These are phyloP conservation scores for Diplodia seriata DNA, from an alignment of 2,329 filamentous ascomycete species.

Conservation along the genomic window DNA sequence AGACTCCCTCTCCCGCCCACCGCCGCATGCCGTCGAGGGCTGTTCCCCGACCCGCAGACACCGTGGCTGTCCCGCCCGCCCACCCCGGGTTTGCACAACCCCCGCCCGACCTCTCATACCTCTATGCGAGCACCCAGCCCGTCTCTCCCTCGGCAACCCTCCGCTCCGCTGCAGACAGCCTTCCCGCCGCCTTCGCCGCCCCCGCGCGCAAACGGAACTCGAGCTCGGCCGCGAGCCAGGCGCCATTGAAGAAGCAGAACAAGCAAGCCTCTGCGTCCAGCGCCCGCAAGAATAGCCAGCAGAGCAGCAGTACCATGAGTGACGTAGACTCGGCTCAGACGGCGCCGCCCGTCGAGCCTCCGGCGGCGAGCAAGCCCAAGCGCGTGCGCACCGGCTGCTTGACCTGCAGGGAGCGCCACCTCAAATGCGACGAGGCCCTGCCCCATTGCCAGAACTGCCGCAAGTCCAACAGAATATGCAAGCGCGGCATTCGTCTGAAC, in stretches of 20 bases:
- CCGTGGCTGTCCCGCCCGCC: constrained; percentile 44
- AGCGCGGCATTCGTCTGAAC: constrained; percentile 84
- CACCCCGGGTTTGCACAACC: constrained; percentile 36
- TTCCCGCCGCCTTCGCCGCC: constrained; percentile 33
- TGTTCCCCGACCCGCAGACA: constrained; percentile 33
- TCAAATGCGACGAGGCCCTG: constrained; percentile 85
- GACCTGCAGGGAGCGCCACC: constrained; percentile 85
- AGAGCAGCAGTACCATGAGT: constrained; percentile 34
- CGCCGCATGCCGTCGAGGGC: background rate
- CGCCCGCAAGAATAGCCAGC: constrained; percentile 25
- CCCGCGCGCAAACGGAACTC: constrained; percentile 25
- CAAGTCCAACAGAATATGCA: constrained; percentile 85
- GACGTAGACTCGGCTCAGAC: constrained; percentile 33
- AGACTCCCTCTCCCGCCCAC: background rate
- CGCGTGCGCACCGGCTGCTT: constrained; percentile 88
- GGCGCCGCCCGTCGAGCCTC: constrained; percentile 35
- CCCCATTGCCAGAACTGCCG: constrained; percentile 78
- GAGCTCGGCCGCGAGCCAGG: constrained; percentile 37
- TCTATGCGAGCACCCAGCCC: constrained; percentile 35
- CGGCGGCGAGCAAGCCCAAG: constrained; percentile 69
- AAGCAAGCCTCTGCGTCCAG: background rate
- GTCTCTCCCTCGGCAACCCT: constrained; percentile 35
- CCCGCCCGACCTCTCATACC: constrained; percentile 37
- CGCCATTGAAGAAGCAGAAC: constrained; percentile 33
- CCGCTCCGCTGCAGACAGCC: constrained; percentile 33